Percentiles rank a stretch among this genome's conserved stretches.
Evolutionary conservation across 2,329 filamentous ascomycete genomes (phyloP).

Genomic region (Fusarium gaditjirri): DNA sequence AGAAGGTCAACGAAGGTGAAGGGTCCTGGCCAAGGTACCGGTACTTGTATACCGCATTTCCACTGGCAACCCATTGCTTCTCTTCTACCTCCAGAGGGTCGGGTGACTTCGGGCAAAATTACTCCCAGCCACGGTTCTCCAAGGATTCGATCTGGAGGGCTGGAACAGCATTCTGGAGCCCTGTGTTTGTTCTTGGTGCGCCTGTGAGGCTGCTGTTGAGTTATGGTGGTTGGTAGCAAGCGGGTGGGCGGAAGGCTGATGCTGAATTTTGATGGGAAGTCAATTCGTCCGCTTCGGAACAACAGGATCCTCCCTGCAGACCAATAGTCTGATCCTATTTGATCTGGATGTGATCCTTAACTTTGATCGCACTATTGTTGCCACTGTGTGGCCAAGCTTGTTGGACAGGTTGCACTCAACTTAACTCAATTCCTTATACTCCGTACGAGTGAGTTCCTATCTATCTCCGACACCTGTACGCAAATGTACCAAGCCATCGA

Average conservation of each 20-base stretch:
- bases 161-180: slow-evolving; percentile 25
- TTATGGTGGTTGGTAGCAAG: slow-evolving; percentile 32
- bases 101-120: slow-evolving; percentile 43
- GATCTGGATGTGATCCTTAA: slow-evolving; percentile 14
- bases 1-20: slow-evolving; percentile 36
- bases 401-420: slow-evolving; percentile 36
- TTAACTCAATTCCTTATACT: slow-evolving; percentile 19
- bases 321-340: slow-evolving; percentile 8
- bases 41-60: slow-evolving; percentile 29
- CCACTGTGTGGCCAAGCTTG: slow-evolving; percentile 29
- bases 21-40: slow-evolving; percentile 36
- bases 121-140: slow-evolving; percentile 9
- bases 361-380: slow-evolving; percentile 27
- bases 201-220: slow-evolving; percentile 45
- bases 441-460: slow-evolving; percentile 24
- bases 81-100: slow-evolving; percentile 20
- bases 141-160: slow-evolving; percentile 22
- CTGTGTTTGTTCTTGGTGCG: slow-evolving; percentile 14
- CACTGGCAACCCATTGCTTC: slow-evolving; percentile 2
- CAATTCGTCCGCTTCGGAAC: slow-evolving; percentile 36
- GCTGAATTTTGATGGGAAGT: slow-evolving; percentile 40
- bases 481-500: slow-evolving; percentile 1
- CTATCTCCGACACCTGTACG: slow-evolving; percentile 2
- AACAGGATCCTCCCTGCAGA: slow-evolving; percentile 27
- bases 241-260: slow-evolving; percentile 43